These are phyloP conservation scores for Hylodesmum podocarpum DNA, from an alignment of 306 rosid species.

Conservation along the genomic window DNA sequence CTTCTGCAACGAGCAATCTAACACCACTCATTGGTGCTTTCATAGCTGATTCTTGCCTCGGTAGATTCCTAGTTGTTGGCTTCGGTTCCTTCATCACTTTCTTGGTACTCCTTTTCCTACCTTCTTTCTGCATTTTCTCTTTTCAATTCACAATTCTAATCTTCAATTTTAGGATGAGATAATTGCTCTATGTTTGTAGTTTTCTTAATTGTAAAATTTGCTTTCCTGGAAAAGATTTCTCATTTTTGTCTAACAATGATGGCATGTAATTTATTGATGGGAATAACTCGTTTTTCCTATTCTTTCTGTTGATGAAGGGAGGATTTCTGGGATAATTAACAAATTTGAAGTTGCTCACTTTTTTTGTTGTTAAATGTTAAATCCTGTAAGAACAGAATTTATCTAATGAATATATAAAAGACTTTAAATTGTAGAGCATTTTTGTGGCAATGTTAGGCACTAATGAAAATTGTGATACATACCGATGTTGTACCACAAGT, in stretches of 20 bases:
- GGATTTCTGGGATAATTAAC: not conserved
- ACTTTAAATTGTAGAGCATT: not conserved
- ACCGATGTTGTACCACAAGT: no score
- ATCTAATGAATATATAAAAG: not conserved
- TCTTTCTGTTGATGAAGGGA: not conserved
- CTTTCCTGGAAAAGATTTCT: not conserved
- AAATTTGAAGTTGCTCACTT: not conserved
- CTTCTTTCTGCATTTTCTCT: not conserved
- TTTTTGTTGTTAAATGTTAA: not conserved
- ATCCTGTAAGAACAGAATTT: not conserved
- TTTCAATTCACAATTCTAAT: not conserved
- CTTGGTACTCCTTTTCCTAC: constrained; percentile 31
- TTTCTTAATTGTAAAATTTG: not conserved
- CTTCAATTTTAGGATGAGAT: not conserved
- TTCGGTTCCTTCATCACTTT: constrained; percentile 51
- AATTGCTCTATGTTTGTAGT: not conserved
- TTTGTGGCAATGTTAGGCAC: no score
- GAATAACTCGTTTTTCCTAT: not conserved
- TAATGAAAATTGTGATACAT: no score
- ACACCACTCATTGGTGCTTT: constrained; percentile 62
- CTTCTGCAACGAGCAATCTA: constrained; percentile 52
- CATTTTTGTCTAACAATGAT: not conserved
- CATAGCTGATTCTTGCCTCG: constrained; percentile 67
- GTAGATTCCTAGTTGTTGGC: constrained; percentile 57
- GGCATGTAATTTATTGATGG: not conserved